Base-by-base conservation (phyloP, 495 filamentous ascomycete genomes). In the Lasiosphaeria miniovina region DNA sequence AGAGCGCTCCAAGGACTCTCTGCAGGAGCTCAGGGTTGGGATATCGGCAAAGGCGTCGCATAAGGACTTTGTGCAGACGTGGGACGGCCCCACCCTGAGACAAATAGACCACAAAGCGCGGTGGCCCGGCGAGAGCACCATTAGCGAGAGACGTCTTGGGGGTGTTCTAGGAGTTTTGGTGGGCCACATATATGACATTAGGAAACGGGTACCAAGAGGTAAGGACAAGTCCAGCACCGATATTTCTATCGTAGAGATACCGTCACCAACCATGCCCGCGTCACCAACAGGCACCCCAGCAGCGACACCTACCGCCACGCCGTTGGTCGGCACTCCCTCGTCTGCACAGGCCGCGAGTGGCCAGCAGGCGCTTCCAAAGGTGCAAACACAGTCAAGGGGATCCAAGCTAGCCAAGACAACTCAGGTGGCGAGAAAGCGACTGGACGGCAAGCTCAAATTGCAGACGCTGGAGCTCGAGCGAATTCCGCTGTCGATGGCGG, bases 401-500 rank as follows among this genome's bases (percentile, higher is more conserved):
- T 43, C 7, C 1, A 57, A 9, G 38, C 31, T 49, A 1, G 49
- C 7, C n/a, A 61, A 59, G 33, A 4, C 61, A 33, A 41, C 17
- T 11, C 6, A 55, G 7, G 40, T 14, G 12, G 54, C 36, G 15
- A 68, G 67, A 24, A 69, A 61, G 57, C 60, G 67, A 14, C 68
- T 78, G 9, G 71, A 79, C 12, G 77, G 79, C 34, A 86, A 82
- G 61, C 73, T 96, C 6, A 86, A 81, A 36, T 75, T 96, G 32
- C 86, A 93, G 54, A 84, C 82, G 6, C 78, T 97, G 14, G 91
- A 94, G 68, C 78, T 97, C 2, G 93, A 97, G 69, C 83, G 90
- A n/a, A 84, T 96, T 11, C 78, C 84, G 1, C 70, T 96, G 5
- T 90, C 87, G 9, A 75, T 91, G 24, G 76, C 84, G 14, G 83